Evolutionary conservation across 257 asterid species (phyloP).

Genomic region (Cinchona pubescens): DNA sequence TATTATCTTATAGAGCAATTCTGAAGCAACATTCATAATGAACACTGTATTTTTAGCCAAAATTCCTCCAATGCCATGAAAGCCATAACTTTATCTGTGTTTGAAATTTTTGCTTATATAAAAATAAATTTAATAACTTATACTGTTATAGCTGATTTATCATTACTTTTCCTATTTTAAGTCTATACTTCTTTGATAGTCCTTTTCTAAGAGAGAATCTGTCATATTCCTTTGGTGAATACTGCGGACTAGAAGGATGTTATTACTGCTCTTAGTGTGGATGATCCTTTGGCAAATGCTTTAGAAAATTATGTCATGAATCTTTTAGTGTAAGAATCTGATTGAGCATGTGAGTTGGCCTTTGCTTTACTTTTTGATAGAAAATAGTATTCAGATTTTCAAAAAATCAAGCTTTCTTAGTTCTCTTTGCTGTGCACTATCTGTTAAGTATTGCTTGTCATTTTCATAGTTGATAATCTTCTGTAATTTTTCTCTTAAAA

Average conservation of each 20-base stretch:
- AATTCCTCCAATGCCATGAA: no score
- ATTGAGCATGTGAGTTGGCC: background rate
- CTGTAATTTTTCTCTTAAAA: conserved; percentile 13
- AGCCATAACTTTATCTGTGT: no score
- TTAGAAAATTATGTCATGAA: background rate
- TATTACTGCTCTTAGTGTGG: no score
- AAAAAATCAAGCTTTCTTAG: background rate
- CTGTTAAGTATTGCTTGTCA: background rate
- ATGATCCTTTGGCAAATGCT: background rate
- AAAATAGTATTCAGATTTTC: background rate
- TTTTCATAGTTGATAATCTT: background rate
- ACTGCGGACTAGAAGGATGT: no score
- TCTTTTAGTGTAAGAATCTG: background rate
- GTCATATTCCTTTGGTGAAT: background rate
- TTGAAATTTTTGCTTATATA: no score
- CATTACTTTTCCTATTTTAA: no score
- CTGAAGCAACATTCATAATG: no score
- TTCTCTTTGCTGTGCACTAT: background rate
- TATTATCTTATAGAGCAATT: background rate
- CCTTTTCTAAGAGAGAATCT: no score
- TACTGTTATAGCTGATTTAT: no score
- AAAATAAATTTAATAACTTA: no score
- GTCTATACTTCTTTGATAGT: no score
- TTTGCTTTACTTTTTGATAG: background rate
- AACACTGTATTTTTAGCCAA: no score